These are phyloP conservation scores for Whalleya microplaca DNA, from an alignment of 2,329 filamentous ascomycete genomes.

Conservation along the genomic window DNA sequence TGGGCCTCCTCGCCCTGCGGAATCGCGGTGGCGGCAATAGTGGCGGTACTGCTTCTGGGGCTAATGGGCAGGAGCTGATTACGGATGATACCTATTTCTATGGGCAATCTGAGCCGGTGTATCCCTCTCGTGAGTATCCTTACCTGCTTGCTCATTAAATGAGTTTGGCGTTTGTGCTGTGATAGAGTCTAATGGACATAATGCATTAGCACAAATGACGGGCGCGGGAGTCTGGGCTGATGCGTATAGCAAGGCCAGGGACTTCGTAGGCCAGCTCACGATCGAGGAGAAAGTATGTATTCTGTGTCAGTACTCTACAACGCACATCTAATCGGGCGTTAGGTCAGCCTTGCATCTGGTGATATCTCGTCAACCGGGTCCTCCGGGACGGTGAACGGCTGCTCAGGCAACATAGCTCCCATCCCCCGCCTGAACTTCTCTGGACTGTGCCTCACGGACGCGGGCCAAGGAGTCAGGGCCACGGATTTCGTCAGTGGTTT, in stretches of 20 bases:
- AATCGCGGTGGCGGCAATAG: slow-evolving; percentile 20
- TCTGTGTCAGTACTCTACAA: not conserved
- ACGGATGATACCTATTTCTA: slow-evolving; percentile 51
- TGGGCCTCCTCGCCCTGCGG: slow-evolving; percentile 37
- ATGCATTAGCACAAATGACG: slow-evolving; percentile 49
- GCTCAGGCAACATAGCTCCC: slow-evolving; percentile 48
- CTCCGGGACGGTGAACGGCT: slow-evolving; percentile 42
- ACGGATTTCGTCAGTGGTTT: slow-evolving; percentile 52
- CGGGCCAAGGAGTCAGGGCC: slow-evolving; percentile 39
- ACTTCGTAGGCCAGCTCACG: slow-evolving; percentile 73
- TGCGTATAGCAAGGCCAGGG: slow-evolving; percentile 68
- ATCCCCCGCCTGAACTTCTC: slow-evolving; percentile 47
- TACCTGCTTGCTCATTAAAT: not conserved
- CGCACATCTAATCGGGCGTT: not conserved
- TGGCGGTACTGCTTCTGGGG: slow-evolving; percentile 3
- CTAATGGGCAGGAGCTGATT: slow-evolving; percentile 34
- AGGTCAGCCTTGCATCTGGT: slow-evolving; percentile 75
- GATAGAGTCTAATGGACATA: slow-evolving; percentile 9
- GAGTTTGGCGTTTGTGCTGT: not conserved
- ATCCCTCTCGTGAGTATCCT: slow-evolving; percentile 52
- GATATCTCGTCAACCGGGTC: slow-evolving; percentile 53
- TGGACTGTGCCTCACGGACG: slow-evolving; percentile 46
- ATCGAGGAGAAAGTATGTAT: slow-evolving; percentile 68
- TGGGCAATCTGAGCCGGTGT: slow-evolving; percentile 53
- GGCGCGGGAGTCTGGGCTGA: slow-evolving; percentile 69